Evolutionary conservation across 2,329 filamentous ascomycete species (phyloP), one percentile per base, ranked within the genome.

Genomic region (Geosmithia morbida): DNA sequence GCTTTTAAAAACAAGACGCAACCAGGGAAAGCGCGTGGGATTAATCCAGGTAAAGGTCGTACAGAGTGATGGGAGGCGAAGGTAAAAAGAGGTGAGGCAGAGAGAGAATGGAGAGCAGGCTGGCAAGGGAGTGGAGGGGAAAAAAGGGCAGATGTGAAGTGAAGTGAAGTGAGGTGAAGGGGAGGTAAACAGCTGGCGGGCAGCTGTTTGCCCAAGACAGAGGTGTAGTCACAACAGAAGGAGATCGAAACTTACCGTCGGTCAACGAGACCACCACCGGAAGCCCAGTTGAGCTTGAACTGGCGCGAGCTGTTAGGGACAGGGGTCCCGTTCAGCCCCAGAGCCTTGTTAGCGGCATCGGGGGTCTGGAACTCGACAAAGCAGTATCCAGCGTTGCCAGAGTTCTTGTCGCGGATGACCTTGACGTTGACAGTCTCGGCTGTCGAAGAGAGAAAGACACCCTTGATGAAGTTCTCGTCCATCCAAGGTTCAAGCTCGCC

Each of bases 261-360:
- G 66, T 98, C 92, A 55, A 94, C 87, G 41, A 98, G 77, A 49
- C 92, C 92, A 60, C 92, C 92, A 55, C 92, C 92, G 54, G 88
- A 95, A 55, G 92, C 92, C 92, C 92, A 98, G 78, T 98, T 98
- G 51, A 98, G 81, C 76, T 97, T 97, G 78, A 98, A 98, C 45
- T 87, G 83, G 42, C 92, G 87, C 58, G 84, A 84, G 51, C 88
- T 94, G 75, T 96, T 96, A 43, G 90, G 89, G 55, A 98, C 94
- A 44, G 86, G 72, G 48, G 80, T 83, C 45, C 92, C 90, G 63
- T 95, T 97, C 45, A 97, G 74, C 44, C 74, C 73, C n/a, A 98
- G 77, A 39, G 92, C 92, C 73, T 95, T 96, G 58, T 80, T 83
- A 41, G 92, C 92, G 50, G 89, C 86, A 40, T 89, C 87, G 10